Conservation (phyloP, 257 asterid genomes). For the Orobanche coerulescens region DNA sequence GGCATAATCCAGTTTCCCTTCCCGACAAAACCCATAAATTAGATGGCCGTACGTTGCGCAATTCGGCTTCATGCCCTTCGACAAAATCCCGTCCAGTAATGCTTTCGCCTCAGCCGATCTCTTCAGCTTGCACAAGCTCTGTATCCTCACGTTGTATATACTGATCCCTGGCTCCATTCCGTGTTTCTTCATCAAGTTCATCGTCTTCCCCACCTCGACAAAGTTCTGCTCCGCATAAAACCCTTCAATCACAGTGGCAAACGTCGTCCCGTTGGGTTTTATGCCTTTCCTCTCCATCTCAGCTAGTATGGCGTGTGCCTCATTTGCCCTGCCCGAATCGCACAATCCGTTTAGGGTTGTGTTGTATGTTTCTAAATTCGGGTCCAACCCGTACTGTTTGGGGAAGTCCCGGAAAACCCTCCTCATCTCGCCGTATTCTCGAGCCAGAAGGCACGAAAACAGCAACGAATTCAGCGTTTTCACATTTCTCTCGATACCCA, state of each 20-base stretch:
- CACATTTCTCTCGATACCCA: slow-evolving; percentile 41
- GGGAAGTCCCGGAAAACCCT: slow-evolving; percentile 62
- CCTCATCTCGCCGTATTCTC: slow-evolving; percentile 51
- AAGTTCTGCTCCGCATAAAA: slow-evolving; percentile 58
- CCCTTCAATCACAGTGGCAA: slow-evolving; percentile 50
- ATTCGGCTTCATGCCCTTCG: slow-evolving; percentile 52
- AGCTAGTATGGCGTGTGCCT: slow-evolving; percentile 52
- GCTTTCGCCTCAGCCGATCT: slow-evolving; percentile 71
- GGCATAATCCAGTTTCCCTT: slow-evolving; percentile 53
- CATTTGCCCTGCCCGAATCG: slow-evolving; percentile 46
- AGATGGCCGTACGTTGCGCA: slow-evolving; percentile 43
- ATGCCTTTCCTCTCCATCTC: slow-evolving; percentile 67
- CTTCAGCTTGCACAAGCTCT: slow-evolving; percentile 64
- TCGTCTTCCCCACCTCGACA: slow-evolving; percentile 56
- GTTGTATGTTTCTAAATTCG: slow-evolving; percentile 67
- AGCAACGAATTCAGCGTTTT: slow-evolving; percentile 60
- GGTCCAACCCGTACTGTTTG: slow-evolving; percentile 38
- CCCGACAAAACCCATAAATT: slow-evolving; percentile 62
- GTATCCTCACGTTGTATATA: slow-evolving; percentile 58
- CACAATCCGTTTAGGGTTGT: slow-evolving; percentile 62
- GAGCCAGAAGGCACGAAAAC: slow-evolving; percentile 51
- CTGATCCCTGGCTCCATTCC: slow-evolving; percentile 36
- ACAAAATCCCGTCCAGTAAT: slow-evolving; percentile 50
- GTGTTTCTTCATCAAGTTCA: slow-evolving; percentile 54
- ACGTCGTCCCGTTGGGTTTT: slow-evolving; percentile 46